Evolutionary conservation across 148 eudicot genomes (phyloP).

Genomic region (Silene latifolia): DNA sequence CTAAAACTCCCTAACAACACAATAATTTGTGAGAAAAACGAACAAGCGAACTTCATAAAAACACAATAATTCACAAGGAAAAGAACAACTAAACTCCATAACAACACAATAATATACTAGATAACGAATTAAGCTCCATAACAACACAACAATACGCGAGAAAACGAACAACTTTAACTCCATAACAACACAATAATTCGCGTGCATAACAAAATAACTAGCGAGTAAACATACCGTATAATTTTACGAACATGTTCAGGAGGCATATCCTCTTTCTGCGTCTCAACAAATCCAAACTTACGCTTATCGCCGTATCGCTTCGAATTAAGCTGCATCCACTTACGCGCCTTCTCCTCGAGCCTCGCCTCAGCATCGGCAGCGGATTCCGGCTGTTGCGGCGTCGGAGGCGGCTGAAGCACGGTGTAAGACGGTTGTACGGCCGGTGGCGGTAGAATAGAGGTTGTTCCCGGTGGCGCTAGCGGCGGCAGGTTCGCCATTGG

Average conservation of each 20-base stretch:
- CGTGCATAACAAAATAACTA: too few species aligned
- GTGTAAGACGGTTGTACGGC: slow-evolving; percentile 81
- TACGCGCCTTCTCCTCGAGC: slow-evolving; percentile 82
- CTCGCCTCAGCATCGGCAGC: slow-evolving; percentile 59
- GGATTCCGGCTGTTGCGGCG: slow-evolving; percentile 27
- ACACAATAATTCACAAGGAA: too few species aligned
- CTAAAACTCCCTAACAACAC: too few species aligned
- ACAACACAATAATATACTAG: too few species aligned
- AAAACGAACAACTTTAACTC: too few species aligned
- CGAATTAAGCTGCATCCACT: slow-evolving; percentile 92
- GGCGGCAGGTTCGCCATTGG: background rate
- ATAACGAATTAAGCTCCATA: too few species aligned
- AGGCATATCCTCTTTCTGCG: slow-evolving; percentile 98
- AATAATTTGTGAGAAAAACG: too few species aligned
- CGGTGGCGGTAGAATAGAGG: slow-evolving; percentile 60
- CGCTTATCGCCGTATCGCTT: slow-evolving; percentile 89
- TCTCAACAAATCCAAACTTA: slow-evolving; percentile 91
- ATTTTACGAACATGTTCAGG: slow-evolving; percentile 92
- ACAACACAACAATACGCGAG: too few species aligned
- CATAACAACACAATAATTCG: too few species aligned
- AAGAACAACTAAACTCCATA: too few species aligned
- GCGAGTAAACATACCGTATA: slow-evolving; percentile 42
- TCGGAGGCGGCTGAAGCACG: slow-evolving; percentile 44
- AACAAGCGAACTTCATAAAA: too few species aligned
- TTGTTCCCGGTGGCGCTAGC: slow-evolving; percentile 71